Evolutionary conservation across 2,329 filamentous ascomycete species (phyloP).

Genomic region (Lasiodiplodia sp.): DNA sequence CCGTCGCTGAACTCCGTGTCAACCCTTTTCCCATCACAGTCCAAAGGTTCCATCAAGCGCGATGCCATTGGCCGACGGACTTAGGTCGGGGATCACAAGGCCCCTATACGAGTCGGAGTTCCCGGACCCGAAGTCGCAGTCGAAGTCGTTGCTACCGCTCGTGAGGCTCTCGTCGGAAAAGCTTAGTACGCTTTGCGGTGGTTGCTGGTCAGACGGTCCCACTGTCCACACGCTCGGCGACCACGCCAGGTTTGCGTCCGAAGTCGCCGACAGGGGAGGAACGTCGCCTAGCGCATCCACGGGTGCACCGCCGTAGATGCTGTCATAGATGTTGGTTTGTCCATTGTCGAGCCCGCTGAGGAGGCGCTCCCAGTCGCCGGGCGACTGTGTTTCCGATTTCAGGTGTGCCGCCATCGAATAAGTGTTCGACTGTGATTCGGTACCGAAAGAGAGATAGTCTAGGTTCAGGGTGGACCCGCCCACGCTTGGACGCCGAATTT

Average conservation of each 20-base stretch:
- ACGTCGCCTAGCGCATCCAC: constrained; percentile 47
- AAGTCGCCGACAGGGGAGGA: constrained; percentile 39
- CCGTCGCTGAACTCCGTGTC: constrained; percentile 3
- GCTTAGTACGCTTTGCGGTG: constrained; percentile 63
- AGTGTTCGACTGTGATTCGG: constrained; percentile 44
- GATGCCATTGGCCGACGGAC: constrained; percentile 21
- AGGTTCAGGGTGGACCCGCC: constrained; percentile 49
- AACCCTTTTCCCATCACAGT: constrained; percentile 1
- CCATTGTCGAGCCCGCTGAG: constrained; percentile 81
- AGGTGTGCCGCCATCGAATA: constrained; percentile 37
- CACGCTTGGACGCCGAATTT: constrained; percentile 44
- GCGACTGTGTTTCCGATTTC: constrained; percentile 57
- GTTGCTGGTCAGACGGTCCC: constrained; percentile 38
- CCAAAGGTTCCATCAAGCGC: constrained; percentile 17
- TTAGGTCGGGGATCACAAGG: constrained; percentile 30
- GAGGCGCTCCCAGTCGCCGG: constrained; percentile 82
- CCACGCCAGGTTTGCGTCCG: constrained; percentile 44
- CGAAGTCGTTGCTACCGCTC: constrained; percentile 58
- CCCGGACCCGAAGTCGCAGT: constrained; percentile 40
- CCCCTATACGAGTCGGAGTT: constrained; percentile 32
- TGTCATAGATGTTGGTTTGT: constrained; percentile 82
- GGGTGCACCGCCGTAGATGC: constrained; percentile 74
- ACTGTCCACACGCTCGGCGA: constrained; percentile 47
- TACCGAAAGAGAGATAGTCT: constrained; percentile 57
- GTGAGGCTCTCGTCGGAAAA: constrained; percentile 67